Conservation (phyloP, 78 protist genomes). For the Protostelium mycophagum region DNA sequence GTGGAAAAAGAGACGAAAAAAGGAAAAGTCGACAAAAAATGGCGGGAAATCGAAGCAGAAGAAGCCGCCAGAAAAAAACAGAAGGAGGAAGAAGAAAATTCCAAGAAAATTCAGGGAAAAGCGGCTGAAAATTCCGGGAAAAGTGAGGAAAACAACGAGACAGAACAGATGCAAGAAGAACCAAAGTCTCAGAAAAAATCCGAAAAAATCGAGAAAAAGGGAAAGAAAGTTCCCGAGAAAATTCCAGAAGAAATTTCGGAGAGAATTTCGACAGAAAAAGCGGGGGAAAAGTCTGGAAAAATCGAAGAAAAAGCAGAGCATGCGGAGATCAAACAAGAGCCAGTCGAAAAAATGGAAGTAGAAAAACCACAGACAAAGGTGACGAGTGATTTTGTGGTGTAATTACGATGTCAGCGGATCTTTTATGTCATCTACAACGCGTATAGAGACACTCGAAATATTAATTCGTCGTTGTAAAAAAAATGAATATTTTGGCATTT, state of each 20-base stretch:
- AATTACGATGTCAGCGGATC: conserved; percentile 19
- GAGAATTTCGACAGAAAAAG: background rate
- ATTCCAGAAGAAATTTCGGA: background rate
- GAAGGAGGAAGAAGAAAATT: background rate
- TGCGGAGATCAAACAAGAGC: background rate
- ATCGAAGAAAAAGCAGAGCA: background rate
- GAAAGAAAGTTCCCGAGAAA: background rate
- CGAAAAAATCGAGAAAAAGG: background rate
- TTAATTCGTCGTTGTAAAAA: no score
- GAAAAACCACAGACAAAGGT: conserved; percentile 2
- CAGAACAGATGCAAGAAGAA: background rate
- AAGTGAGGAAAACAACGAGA: conserved; percentile 10
- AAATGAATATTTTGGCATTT: background rate
- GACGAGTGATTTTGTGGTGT: conserved; percentile 31
- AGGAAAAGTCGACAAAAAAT: background rate
- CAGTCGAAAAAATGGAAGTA: background rate
- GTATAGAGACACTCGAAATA: conserved; percentile 30
- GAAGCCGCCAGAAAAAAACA: background rate
- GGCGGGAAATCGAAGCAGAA: background rate
- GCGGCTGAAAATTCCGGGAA: no score
- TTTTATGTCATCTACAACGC: conserved; percentile 8
- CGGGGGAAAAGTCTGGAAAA: background rate
- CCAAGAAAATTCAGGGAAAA: background rate
- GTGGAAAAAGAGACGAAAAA: background rate
- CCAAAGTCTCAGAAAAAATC: background rate